These are phyloP conservation scores for Phytophthora tubulina DNA, from an alignment of 352 stramenopile species.

Conservation along the genomic window DNA sequence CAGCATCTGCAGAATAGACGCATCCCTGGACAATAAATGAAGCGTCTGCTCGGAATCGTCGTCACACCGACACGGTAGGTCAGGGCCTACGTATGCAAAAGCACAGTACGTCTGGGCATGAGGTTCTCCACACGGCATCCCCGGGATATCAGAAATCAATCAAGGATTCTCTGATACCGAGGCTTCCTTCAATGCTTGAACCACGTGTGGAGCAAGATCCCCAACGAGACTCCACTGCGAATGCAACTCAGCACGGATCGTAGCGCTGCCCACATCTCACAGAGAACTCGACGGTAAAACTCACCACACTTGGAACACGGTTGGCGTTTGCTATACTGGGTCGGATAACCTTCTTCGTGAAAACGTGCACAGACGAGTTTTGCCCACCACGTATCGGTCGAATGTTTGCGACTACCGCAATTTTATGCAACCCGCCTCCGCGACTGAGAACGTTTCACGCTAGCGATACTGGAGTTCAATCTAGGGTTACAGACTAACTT, in stretches of 20 bases:
- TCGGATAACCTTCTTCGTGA: constrained; percentile 10
- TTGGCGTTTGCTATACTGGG: not conserved
- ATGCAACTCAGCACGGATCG: too few species aligned
- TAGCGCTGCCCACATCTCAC: constrained; percentile 1
- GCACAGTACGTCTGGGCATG: constrained; percentile 2
- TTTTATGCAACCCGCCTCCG: too few species aligned
- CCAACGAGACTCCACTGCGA: too few species aligned
- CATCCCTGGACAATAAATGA: too few species aligned
- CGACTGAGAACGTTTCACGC: not conserved
- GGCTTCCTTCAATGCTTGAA: not conserved
- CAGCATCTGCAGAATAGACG: too few species aligned
- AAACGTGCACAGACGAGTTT: not conserved
- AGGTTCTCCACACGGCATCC: not conserved
- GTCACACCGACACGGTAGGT: not conserved
- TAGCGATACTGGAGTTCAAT: not conserved
- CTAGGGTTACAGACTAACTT: too few species aligned
- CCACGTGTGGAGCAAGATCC: too few species aligned
- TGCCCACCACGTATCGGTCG: not conserved
- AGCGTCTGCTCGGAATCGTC: too few species aligned
- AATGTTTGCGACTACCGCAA: not conserved
- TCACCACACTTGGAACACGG: constrained; percentile 16
- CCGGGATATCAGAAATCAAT: not conserved
- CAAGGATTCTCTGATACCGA: not conserved
- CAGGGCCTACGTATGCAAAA: constrained; percentile 23
- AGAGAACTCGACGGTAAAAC: not conserved